Conservation (phyloP, 2,329 filamentous ascomycete species). For the Colletotrichum cereale region DNA sequence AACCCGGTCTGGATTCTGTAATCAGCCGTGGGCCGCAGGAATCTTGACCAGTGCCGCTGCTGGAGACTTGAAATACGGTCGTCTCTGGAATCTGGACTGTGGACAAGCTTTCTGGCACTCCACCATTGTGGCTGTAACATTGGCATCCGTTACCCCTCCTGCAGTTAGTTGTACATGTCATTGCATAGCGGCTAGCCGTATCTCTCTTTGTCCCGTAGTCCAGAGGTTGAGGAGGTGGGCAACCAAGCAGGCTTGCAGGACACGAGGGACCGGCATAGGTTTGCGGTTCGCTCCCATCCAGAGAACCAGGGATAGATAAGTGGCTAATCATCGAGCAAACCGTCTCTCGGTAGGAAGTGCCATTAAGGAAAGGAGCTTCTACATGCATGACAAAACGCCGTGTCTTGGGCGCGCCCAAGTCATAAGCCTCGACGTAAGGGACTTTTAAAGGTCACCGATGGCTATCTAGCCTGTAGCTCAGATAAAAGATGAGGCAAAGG, state of each 20-base stretch:
- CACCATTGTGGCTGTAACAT: constrained; percentile 29
- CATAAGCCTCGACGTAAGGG: constrained; percentile 1
- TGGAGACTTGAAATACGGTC: neutral
- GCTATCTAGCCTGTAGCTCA: neutral
- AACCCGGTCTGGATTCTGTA: constrained; percentile 27
- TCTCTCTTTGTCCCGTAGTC: neutral
- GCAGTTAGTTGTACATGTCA: neutral
- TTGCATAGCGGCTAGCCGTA: neutral
- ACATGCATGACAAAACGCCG: neutral
- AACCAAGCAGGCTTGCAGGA: neutral
- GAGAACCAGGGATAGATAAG: neutral
- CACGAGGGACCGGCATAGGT: neutral
- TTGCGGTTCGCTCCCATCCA: constrained; percentile 4
- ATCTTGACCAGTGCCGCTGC: constrained; percentile 7
- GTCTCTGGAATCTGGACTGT: constrained; percentile 4
- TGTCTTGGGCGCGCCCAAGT: neutral
- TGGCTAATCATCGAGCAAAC: neutral
- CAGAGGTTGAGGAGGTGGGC: neutral
- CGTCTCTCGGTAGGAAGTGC: neutral
- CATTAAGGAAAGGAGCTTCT: neutral
- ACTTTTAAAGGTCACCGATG: neutral
- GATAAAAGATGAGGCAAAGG: neutral
- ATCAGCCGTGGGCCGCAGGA: constrained; percentile 22
- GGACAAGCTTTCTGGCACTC: constrained; percentile 31
- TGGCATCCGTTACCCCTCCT: constrained; percentile 11